phyloP scores from a whole-genome alignment of 331 rosid species.

The Spiraea crenata region DNA sequence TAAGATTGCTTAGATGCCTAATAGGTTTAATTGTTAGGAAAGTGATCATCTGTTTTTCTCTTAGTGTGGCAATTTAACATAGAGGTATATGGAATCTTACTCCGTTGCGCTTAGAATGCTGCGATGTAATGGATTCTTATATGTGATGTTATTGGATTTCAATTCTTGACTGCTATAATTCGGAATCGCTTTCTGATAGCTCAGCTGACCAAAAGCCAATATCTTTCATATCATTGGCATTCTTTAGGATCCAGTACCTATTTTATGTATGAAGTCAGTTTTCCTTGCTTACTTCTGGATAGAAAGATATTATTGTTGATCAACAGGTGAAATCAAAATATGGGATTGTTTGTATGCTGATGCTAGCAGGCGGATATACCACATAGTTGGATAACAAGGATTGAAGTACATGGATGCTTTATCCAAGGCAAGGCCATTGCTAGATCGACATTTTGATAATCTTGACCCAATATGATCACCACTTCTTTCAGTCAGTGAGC shows the following conservation, averaged over 20 bases:
- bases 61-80: no score
- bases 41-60: no score
- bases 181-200: no score
- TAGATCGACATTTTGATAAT: neutral
- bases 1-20: no score
- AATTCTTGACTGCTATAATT: no score
- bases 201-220: no score
- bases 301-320: slow-evolving; percentile 13
- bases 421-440: slow-evolving; percentile 66
- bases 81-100: no score
- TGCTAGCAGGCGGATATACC: slow-evolving; percentile 66
- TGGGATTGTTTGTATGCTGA: slow-evolving; percentile 72
- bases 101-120: no score
- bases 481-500: no score
- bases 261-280: neutral
- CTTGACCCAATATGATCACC: neutral
- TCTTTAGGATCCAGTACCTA: neutral
- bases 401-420: slow-evolving; percentile 85
- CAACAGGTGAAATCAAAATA: slow-evolving; percentile 86
- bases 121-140: no score
- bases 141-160: no score
- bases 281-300: slow-evolving; percentile 20
- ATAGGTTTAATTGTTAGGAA: neutral
- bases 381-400: slow-evolving; percentile 96
- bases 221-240: no score